Percentiles rank a stretch among this genome's conserved stretches.
Conservation (phyloP, 768 basidiomycete species). For the Suillus fuscotomentosus region DNA sequence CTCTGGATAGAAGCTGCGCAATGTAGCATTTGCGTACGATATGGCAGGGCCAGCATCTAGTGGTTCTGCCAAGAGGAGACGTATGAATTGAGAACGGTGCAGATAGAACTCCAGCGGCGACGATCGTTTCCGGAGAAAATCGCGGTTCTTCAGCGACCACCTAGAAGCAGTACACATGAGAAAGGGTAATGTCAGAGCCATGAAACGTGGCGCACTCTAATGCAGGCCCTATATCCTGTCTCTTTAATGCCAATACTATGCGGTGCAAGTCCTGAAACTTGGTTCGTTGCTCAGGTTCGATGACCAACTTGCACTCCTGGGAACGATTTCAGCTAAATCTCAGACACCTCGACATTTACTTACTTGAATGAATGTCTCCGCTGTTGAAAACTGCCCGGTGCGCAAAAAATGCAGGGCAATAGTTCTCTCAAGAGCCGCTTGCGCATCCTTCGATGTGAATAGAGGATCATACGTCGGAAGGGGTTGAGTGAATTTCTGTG, state of each 20-base stretch:
- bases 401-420: conserved; percentile 77
- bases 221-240: conserved; percentile 70
- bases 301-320: conserved; percentile 67
- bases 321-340: not conserved
- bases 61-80: conserved; percentile 65
- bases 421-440: conserved; percentile 61
- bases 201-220: conserved; percentile 54
- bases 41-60: conserved; percentile 61
- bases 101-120: conserved; percentile 89
- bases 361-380: conserved; percentile 73
- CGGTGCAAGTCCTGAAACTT: conserved; percentile 71
- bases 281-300: conserved; percentile 46
- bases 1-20: conserved; percentile 61
- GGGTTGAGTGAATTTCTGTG: conserved; percentile 58
- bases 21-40: conserved; percentile 67
- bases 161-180: conserved; percentile 38
- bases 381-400: conserved; percentile 78
- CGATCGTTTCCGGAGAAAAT: conserved; percentile 63
- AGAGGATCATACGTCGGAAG: conserved; percentile 67
- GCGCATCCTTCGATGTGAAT: conserved; percentile 61
- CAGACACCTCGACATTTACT: conserved; percentile 17
- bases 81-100: conserved; percentile 88
- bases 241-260: conserved; percentile 66
- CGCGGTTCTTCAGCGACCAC: conserved; percentile 71
- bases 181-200: not conserved